Conservation (phyloP, 305 asterid species). For the Solanum chacoense region DNA sequence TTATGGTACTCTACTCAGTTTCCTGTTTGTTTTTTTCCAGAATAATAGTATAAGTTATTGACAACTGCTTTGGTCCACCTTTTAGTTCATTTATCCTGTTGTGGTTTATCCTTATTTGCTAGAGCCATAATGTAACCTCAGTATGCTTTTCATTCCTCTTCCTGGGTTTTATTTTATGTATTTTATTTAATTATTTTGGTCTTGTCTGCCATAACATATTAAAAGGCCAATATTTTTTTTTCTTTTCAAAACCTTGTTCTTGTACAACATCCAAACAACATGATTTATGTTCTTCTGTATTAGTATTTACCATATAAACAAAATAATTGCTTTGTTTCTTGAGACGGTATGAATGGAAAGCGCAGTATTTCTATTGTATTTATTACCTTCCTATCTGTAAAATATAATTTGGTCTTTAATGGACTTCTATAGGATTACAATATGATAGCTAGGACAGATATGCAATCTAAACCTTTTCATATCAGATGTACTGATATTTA, state of each 20-base stretch:
- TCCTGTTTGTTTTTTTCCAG: not conserved
- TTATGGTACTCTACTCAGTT: not conserved
- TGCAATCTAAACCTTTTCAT: not conserved
- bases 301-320: not conserved
- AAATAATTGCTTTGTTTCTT: not conserved
- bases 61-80: not conserved
- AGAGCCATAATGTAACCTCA: not conserved
- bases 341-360: not conserved
- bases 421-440: not conserved
- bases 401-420: not conserved
- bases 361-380: not conserved
- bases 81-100: not conserved
- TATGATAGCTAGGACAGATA: not conserved
- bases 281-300: not conserved
- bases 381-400: not conserved
- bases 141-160: not conserved
- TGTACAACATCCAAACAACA: not conserved
- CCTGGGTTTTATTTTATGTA: not conserved
- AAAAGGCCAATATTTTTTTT: not conserved
- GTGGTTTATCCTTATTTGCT: not conserved
- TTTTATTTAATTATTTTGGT: not conserved
- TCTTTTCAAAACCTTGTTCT: not conserved
- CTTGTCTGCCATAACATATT: not conserved
- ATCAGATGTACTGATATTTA: not conserved
- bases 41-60: not conserved